Evolutionary conservation across 176 grass and related monocot genomes (phyloP).

Genomic region (Saccharum spontaneum): DNA sequence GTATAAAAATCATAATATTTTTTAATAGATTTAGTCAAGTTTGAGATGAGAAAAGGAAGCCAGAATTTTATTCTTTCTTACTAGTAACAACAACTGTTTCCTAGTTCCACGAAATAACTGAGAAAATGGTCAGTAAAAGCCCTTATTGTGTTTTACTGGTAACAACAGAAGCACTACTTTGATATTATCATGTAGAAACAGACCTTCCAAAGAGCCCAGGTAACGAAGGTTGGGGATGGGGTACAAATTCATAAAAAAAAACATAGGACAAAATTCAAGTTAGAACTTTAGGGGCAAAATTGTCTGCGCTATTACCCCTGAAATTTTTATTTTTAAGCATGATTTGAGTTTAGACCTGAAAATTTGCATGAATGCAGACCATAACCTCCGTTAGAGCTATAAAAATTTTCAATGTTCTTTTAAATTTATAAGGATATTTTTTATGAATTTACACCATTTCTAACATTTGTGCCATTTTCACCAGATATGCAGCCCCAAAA

Average conservation of each 20-base stretch:
- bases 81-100: too few species aligned
- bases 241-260: not conserved
- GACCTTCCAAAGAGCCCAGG: not conserved
- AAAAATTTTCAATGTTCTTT: not conserved
- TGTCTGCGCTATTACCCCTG: not conserved
- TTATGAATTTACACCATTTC: not conserved
- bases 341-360: not conserved
- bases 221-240: not conserved
- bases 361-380: not conserved
- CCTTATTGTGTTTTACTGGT: not conserved
- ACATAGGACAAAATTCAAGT: not conserved
- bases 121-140: not conserved
- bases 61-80: not conserved
- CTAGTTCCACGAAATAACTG: too few species aligned
- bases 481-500: not conserved
- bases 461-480: not conserved
- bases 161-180: not conserved
- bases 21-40: not conserved
- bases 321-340: not conserved
- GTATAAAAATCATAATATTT: not conserved
- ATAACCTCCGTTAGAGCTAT: not conserved
- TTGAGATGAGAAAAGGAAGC: not conserved
- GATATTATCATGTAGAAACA: not conserved
- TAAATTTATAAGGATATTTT: not conserved
- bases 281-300: not conserved